phyloP scores from a whole-genome alignment of 306 rosid species.

The Vigna nakashimae region DNA sequence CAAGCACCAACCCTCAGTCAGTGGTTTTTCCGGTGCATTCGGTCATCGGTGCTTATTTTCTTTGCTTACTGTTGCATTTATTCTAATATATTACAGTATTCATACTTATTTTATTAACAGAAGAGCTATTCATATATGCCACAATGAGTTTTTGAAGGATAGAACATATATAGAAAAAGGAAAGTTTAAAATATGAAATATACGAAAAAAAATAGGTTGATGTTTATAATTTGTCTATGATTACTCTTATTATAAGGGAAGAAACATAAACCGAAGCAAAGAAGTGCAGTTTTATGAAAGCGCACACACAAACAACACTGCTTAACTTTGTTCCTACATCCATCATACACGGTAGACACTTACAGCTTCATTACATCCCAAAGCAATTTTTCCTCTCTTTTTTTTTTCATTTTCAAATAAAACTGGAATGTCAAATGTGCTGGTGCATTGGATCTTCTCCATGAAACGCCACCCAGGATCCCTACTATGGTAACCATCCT shows the following conservation, averaged over 20 bases:
- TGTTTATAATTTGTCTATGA: conserved; percentile 9
- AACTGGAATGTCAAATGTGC: conserved; percentile 38
- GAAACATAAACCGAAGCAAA: conserved; percentile 21
- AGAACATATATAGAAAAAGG: too few species aligned
- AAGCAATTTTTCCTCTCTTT: conserved; percentile 11
- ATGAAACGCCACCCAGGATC: background rate
- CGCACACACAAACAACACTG: conserved; percentile 48
- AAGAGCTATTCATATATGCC: too few species aligned
- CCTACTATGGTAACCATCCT: conserved; percentile 82
- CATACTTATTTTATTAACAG: too few species aligned
- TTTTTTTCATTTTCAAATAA: conserved; percentile 41
- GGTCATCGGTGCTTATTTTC: too few species aligned
- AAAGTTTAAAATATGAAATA: background rate
- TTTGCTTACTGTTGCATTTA: too few species aligned
- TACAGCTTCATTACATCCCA: conserved; percentile 47
- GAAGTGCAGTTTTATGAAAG: conserved; percentile 49
- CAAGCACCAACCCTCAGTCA: too few species aligned
- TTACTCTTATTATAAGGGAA: conserved; percentile 20
- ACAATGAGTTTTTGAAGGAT: too few species aligned
- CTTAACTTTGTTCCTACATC: conserved; percentile 47
- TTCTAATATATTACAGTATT: too few species aligned
- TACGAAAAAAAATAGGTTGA: background rate
- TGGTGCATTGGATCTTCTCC: conserved; percentile 23
- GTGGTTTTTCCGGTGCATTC: too few species aligned
- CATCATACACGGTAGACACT: conserved; percentile 40